Evolutionary conservation across 306 rosid genomes (phyloP), one percentile per base, ranked within the genome.

Genomic region (Lotus japonicus): DNA sequence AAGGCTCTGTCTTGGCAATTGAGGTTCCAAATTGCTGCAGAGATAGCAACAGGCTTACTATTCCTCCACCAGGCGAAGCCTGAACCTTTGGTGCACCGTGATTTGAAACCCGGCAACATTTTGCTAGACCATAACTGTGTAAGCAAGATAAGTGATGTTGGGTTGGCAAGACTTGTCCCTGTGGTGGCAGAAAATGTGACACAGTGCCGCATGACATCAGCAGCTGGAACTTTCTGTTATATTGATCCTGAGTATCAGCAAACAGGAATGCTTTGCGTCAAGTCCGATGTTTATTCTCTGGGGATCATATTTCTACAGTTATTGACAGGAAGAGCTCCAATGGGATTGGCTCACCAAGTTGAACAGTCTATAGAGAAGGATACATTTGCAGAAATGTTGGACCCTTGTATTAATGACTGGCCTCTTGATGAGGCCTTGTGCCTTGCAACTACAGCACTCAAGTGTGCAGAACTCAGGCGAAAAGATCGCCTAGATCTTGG

Each of bases 191-290:
- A 84, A 54, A 90, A 94, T 33, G 86, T 64, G 12, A 90, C 99
- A 17, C 99, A 90, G 56, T 94, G 74, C 78, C 51, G 66, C 42
- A 67, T 86, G 87, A 94, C 99, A 11, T 79, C 96, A 4, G 72
- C 99, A 19, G 99, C 99, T 0, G 99, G 99, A 78, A 90, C 97
- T 3, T 94, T 90, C 71, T 94, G 99, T 78, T 94, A 94, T n/a
- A 94, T 94, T 9, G 99, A 90, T 74, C 99, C 99, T 0, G 99
- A 94, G 77, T 94, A 94, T 81, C 99, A 90, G 36, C 96, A 94
- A 71, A 88, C 95, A 26, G 99, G 99, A 67, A 82, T 94, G 88
- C 88, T 94, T 13, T 96, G 99, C 0, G 97, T 90, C 10, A 90
- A 90, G 79, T 94, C 99, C 0, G 99, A 94, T 55, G 87, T 94